phyloP scores from a whole-genome alignment of 1,139 yeast genomes.

The Candida sanyaensis region DNA sequence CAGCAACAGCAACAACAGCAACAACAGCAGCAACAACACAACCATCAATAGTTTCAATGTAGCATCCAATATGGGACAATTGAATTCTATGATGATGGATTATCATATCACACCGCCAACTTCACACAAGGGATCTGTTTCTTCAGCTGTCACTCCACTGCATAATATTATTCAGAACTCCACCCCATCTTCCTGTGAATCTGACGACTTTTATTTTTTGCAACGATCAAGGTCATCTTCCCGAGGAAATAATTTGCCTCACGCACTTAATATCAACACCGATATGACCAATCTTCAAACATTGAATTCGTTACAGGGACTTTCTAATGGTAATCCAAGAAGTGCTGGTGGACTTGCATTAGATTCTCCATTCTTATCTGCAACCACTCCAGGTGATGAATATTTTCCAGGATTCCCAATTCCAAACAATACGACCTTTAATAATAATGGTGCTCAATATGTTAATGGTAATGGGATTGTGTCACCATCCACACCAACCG shows the following conservation, averaged over 20 bases:
- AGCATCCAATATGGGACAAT: conserved; percentile 14
- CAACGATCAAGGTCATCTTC: conserved; percentile 28
- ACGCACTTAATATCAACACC: conserved; percentile 44
- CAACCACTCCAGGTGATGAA: conserved; percentile 43
- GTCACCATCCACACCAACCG: background rate
- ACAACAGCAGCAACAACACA: conserved; percentile 7
- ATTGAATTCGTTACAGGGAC: conserved; percentile 28
- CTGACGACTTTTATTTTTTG: conserved; percentile 11
- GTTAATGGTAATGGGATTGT: background rate
- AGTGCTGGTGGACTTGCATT: conserved; percentile 24
- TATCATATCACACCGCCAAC: conserved; percentile 45
- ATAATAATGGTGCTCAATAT: background rate
- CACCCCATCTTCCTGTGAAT: conserved; percentile 12
- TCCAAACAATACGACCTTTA: conserved; percentile 2
- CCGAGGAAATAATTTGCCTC: conserved; percentile 28
- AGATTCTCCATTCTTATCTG: conserved; percentile 49
- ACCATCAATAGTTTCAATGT: no score
- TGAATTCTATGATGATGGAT: conserved; percentile 42
- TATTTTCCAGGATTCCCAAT: conserved; percentile 22
- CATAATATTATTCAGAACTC: conserved; percentile 3
- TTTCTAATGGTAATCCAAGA: conserved; percentile 1
- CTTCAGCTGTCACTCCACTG: conserved; percentile 19
- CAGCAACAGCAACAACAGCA: conserved; percentile 8
- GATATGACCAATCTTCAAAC: conserved; percentile 36
- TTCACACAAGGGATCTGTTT: conserved; percentile 36